Conservation (phyloP, 2,329 filamentous ascomycete genomes). For the Epichloe scottii region DNA sequence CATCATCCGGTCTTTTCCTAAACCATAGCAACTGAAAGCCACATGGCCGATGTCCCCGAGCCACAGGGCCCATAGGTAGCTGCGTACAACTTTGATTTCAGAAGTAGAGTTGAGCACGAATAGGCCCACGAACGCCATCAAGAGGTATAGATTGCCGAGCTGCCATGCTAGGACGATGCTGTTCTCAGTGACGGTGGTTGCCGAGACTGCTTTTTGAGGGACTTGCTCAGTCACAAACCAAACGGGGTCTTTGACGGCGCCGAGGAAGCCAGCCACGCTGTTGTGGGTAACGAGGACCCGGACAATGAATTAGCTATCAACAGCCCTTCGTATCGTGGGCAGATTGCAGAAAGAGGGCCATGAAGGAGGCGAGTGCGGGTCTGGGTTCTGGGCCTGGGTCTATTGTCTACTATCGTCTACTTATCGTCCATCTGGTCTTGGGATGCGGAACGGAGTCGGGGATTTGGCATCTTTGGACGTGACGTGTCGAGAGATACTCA, state of each 20-base stretch:
- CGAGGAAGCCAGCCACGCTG: constrained; percentile 47
- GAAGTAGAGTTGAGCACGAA: constrained; percentile 51
- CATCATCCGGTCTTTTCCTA: constrained; percentile 42
- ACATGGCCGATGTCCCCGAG: constrained; percentile 57
- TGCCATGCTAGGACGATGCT: constrained; percentile 50
- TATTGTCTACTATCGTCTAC: too few species aligned
- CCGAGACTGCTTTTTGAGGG: constrained; percentile 20
- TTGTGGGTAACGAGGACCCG: not conserved
- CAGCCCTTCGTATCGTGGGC: not conserved
- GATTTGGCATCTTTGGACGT: not conserved
- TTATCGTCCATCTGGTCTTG: not conserved
- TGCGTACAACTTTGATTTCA: constrained; percentile 52
- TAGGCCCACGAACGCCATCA: constrained; percentile 51
- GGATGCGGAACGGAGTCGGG: constrained; percentile 1
- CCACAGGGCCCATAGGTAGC: constrained; percentile 54
- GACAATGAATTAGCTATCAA: constrained; percentile 10
- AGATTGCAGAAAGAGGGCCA: not conserved
- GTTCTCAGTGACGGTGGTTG: constrained; percentile 27
- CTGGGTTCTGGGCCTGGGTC: not conserved
- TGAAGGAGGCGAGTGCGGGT: not conserved
- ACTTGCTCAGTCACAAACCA: constrained; percentile 55
- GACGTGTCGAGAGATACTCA: constrained; percentile 24
- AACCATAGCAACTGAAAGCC: constrained; percentile 42
- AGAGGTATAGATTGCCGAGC: constrained; percentile 56
- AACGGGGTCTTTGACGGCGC: constrained; percentile 40